A percentile compares a stretch with the other conserved stretches of the same genome.
These are phyloP conservation scores for Zelonia costaricensis DNA, from an alignment of 208 protist genomes.

Conservation along the genomic window DNA sequence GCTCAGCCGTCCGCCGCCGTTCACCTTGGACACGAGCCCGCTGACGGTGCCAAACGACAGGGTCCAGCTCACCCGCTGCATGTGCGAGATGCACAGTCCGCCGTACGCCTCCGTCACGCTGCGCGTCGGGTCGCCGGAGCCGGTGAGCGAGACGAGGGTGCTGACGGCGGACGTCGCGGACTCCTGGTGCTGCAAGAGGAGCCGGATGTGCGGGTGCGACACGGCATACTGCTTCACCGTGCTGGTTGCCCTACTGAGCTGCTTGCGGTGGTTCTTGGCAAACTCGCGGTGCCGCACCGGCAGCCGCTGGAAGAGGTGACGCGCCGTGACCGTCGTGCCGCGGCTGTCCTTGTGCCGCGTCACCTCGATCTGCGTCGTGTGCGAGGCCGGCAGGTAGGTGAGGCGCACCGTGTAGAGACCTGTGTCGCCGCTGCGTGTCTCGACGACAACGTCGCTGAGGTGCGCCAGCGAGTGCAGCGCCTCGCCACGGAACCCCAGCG, in stretches of 20 bases:
- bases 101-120: slow-evolving; percentile 83
- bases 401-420: slow-evolving; percentile 37
- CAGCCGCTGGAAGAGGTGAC: slow-evolving; percentile 81
- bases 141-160: slow-evolving; percentile 74
- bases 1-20: slow-evolving; percentile 48
- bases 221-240: slow-evolving; percentile 88
- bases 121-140: slow-evolving; percentile 60
- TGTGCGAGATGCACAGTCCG: slow-evolving; percentile 52
- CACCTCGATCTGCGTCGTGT: slow-evolving; percentile 23
- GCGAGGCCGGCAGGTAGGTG: slow-evolving; percentile 41
- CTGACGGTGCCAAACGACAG: slow-evolving; percentile 53
- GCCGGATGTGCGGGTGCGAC: slow-evolving; percentile 71
- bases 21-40: slow-evolving; percentile 70
- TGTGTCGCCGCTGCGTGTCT: slow-evolving; percentile 55
- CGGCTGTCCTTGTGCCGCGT: slow-evolving; percentile 18
- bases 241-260: slow-evolving; percentile 50
- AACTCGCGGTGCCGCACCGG: slow-evolving; percentile 92
- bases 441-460: slow-evolving; percentile 72
- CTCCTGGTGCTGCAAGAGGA: slow-evolving; percentile 70
- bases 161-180: slow-evolving; percentile 33
- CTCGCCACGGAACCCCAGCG: slow-evolving; percentile 97
- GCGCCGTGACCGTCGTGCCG: slow-evolving; percentile 84
- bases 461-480: slow-evolving; percentile 95
- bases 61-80: slow-evolving; percentile 63
- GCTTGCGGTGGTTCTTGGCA: slow-evolving; percentile 69